A percentile compares a stretch with the other conserved stretches of the same genome.
Evolutionary conservation across 371 early-diverging fungal species (phyloP).

Genomic region (Actinomortierella wolfii): DNA sequence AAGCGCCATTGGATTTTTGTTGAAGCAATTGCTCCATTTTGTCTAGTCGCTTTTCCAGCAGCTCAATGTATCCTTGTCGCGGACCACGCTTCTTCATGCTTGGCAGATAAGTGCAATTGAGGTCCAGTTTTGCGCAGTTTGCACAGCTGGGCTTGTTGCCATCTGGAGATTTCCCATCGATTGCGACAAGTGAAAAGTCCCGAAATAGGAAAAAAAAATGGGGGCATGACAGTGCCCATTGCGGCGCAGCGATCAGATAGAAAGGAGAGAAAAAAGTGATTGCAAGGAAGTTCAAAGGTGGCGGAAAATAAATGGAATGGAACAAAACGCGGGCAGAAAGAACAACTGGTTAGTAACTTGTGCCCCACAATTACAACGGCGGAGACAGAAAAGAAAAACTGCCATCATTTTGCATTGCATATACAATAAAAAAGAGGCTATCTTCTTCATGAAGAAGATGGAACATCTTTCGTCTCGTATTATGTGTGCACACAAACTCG

Average conservation of each 20-base stretch:
- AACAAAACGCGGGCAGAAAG: too few species aligned
- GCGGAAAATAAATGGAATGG: too few species aligned
- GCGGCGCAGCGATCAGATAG: too few species aligned
- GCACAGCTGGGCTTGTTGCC: conserved; percentile 82
- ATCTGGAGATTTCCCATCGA: conserved; percentile 48
- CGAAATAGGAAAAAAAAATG: too few species aligned
- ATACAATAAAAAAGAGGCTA: background rate
- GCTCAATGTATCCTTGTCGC: conserved; percentile 78
- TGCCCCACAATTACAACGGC: background rate
- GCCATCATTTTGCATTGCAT: background rate
- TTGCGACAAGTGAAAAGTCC: background rate
- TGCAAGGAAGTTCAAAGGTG: too few species aligned
- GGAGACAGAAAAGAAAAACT: background rate
- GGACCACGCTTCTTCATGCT: conserved; percentile 81
- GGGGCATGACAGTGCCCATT: too few species aligned
- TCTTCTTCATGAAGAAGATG: too few species aligned
- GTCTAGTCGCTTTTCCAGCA: conserved; percentile 70
- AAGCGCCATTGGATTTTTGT: conserved; percentile 27
- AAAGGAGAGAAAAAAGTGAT: too few species aligned
- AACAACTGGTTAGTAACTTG: too few species aligned
- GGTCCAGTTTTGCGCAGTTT: conserved; percentile 71
- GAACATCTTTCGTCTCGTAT: too few species aligned
- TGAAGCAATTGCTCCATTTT: conserved; percentile 66
- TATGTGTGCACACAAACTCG: too few species aligned
- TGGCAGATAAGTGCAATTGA: conserved; percentile 76